Percentiles rank a stretch among this genome's conserved stretches.
Evolutionary conservation across 2,329 filamentous ascomycete species (phyloP).

Genomic region (Triangularia verruculosa): DNA sequence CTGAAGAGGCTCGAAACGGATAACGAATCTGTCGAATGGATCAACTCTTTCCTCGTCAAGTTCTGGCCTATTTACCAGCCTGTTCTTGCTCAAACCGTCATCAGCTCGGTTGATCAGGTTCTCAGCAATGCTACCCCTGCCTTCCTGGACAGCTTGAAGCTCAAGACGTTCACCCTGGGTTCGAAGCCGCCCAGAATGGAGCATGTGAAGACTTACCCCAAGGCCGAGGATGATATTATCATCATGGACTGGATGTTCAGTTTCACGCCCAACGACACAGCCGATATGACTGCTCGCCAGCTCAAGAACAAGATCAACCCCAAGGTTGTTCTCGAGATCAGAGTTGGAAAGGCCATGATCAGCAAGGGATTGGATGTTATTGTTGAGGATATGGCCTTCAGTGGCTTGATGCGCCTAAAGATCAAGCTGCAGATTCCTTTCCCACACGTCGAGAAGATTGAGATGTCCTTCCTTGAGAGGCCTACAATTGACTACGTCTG

Average conservation of each 20-base stretch:
- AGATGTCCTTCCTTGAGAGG: slow-evolving; percentile 89
- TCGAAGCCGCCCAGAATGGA: slow-evolving; percentile 95
- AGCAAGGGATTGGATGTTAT: slow-evolving; percentile 97
- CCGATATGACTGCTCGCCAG: slow-evolving; percentile 86
- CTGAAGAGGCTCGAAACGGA: slow-evolving; percentile 87
- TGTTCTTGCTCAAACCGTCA: slow-evolving; percentile 85
- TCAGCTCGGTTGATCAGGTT: slow-evolving; percentile 93
- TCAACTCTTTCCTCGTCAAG: slow-evolving; percentile 97
- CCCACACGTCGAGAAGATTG: slow-evolving; percentile 89
- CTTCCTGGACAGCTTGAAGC: slow-evolving; percentile 88
- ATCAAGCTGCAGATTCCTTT: slow-evolving; percentile 96
- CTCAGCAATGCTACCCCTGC: slow-evolving; percentile 86
- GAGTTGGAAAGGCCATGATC: slow-evolving; percentile 92
- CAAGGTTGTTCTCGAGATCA: slow-evolving; percentile 91
- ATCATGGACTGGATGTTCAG: slow-evolving; percentile 99
- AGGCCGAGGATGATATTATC: slow-evolving; percentile 89
- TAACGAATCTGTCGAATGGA: slow-evolving; percentile 93
- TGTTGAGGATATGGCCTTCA: slow-evolving; percentile 96
- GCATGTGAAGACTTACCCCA: slow-evolving; percentile 97
- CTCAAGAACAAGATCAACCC: slow-evolving; percentile 95
- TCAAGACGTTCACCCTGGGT: slow-evolving; percentile 91
- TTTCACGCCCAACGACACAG: slow-evolving; percentile 92
- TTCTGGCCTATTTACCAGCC: slow-evolving; percentile 99
- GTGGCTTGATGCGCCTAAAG: slow-evolving; percentile 93
- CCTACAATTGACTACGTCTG: slow-evolving; percentile 95